Conservation (phyloP, 331 rosid species). For the Telfairia occidentalis region DNA sequence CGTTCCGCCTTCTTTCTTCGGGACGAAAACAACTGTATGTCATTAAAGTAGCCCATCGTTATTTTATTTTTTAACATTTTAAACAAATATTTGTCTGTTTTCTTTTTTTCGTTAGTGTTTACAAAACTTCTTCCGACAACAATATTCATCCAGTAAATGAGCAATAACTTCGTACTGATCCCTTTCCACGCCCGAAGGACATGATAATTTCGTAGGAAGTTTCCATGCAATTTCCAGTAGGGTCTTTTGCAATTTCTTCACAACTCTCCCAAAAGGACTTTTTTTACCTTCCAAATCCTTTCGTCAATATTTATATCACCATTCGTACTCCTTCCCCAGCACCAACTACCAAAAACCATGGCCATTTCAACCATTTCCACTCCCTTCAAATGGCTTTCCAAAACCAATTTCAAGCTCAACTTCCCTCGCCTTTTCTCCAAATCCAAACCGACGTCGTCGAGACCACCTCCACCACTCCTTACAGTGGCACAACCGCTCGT, state of each 20-base stretch:
- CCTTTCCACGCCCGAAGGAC: background rate
- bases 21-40: no score
- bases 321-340: background rate
- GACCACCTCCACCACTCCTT: background rate
- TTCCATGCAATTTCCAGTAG: constrained; percentile 3
- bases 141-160: background rate
- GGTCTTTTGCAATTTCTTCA: constrained; percentile 5
- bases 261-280: background rate
- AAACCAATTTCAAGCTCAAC: constrained; percentile 2
- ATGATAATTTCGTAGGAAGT: constrained; percentile 1
- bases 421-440: background rate
- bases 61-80: no score
- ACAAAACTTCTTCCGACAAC: background rate
- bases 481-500: background rate
- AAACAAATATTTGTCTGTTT: background rate
- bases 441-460: background rate
- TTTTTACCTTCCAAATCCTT: background rate
- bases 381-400: constrained; percentile 3
- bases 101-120: background rate
- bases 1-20: no score
- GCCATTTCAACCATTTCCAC: background rate
- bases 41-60: no score
- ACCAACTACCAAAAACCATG: background rate
- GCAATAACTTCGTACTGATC: background rate
- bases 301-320: background rate